These are phyloP conservation scores for Asterophora lycoperdoides DNA, from an alignment of 768 basidiomycete species.

Conservation along the genomic window DNA sequence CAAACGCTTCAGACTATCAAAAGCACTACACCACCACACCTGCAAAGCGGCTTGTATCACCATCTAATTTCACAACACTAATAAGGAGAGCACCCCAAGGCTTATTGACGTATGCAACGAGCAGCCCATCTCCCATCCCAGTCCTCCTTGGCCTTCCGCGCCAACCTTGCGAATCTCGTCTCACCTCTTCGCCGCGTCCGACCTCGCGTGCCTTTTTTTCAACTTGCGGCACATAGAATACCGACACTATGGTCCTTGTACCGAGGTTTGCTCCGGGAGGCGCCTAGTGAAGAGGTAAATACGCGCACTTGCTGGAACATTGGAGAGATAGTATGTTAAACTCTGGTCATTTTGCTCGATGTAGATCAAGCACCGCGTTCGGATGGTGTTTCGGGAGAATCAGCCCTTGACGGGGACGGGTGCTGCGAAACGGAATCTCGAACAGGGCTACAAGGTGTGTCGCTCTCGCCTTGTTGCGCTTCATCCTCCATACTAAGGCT, in stretches of 20 bases:
- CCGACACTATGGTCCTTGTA: conserved; percentile 80
- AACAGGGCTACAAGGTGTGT: conserved; percentile 55
- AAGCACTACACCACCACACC: too few species aligned
- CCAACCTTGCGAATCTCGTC: conserved; percentile 46
- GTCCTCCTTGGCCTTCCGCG: conserved; percentile 46
- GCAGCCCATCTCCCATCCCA: conserved; percentile 16
- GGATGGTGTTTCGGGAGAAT: conserved; percentile 49
- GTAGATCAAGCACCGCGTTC: conserved; percentile 58
- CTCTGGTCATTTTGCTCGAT: neutral
- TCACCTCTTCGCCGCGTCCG: conserved; percentile 56
- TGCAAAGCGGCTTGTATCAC: too few species aligned
- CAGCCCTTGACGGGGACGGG: conserved; percentile 50
- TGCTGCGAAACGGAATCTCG: conserved; percentile 42
- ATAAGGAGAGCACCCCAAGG: too few species aligned
- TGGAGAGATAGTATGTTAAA: too few species aligned
- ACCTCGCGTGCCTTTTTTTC: conserved; percentile 61
- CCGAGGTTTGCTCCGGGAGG: conserved; percentile 55
- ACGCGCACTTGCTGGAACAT: conserved; percentile 14
- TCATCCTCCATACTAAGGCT: neutral
- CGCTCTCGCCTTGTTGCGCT: neutral
- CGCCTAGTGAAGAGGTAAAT: conserved; percentile 55
- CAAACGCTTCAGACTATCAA: too few species aligned
- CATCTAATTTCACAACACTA: neutral
- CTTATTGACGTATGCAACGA: neutral
- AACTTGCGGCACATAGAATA: conserved; percentile 65